Conservation (phyloP, 176 grass and related monocot species). For the Lolium perenne region DNA sequence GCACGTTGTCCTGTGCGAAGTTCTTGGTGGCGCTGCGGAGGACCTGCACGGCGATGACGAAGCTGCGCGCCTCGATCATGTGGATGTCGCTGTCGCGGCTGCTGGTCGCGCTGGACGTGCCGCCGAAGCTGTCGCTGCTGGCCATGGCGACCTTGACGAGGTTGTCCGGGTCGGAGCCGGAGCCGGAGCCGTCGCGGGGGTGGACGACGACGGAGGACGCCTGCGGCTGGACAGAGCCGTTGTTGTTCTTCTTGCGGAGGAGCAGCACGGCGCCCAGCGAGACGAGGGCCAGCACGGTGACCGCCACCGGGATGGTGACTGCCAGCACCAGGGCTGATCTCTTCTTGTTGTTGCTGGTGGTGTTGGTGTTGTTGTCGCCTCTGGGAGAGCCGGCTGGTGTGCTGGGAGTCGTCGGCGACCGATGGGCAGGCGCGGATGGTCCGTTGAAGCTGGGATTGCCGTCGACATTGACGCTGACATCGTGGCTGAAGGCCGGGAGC, state of each 20-base stretch:
- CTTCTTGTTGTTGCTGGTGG: background rate
- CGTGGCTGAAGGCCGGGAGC: slow-evolving; percentile 50
- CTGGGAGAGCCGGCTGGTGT: background rate
- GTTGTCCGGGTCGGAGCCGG: slow-evolving; percentile 60
- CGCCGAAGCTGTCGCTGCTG: slow-evolving; percentile 39
- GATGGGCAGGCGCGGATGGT: background rate
- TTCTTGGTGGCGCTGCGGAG: slow-evolving; percentile 68
- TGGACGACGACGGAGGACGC: slow-evolving; percentile 59
- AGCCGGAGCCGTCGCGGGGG: slow-evolving; percentile 53
- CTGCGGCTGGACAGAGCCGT: slow-evolving; percentile 34
- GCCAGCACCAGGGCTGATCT: slow-evolving; percentile 42
- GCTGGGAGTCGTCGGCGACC: background rate
- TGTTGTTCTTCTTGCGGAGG: slow-evolving; percentile 42
- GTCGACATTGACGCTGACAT: slow-evolving; percentile 45
- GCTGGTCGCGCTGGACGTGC: slow-evolving; percentile 44
- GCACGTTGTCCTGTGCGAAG: slow-evolving; percentile 79
- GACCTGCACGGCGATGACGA: slow-evolving; percentile 79
- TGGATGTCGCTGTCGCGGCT: slow-evolving; percentile 51
- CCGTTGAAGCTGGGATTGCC: slow-evolving; percentile 61
- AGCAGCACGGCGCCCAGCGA: slow-evolving; percentile 21
- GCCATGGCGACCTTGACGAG: slow-evolving; percentile 66
- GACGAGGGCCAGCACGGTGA: slow-evolving; percentile 40
- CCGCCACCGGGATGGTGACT: slow-evolving; percentile 45
- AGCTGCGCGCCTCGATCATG: slow-evolving; percentile 61
- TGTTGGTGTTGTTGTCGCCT: background rate